Conservation (phyloP, 208 protist species). For the Vickermania ingenoplastis region DNA sequence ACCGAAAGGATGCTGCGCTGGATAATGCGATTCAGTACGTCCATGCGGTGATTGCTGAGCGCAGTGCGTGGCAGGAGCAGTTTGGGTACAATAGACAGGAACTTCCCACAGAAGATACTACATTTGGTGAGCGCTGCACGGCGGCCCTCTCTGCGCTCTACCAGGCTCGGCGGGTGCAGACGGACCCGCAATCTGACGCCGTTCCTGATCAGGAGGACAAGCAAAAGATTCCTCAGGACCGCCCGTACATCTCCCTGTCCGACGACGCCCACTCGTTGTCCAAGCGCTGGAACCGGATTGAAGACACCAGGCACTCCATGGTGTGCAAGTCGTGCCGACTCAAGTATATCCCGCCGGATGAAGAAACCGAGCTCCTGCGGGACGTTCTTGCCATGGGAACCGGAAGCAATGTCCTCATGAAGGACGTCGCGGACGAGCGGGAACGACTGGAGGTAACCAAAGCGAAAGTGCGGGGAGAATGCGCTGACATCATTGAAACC, state of each 20-base stretch:
- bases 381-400: slow-evolving; percentile 69
- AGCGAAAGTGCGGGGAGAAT: slow-evolving; percentile 14
- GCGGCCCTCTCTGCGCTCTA: slow-evolving; percentile 26
- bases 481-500: slow-evolving; percentile 5
- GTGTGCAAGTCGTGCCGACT: slow-evolving; percentile 29
- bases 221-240: neutral
- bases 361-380: slow-evolving; percentile 62
- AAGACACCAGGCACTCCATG: slow-evolving; percentile 18
- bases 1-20: slow-evolving; percentile 43
- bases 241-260: slow-evolving; percentile 6
- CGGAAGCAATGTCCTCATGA: slow-evolving; percentile 39
- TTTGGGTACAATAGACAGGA: slow-evolving; percentile 40
- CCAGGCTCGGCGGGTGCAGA: slow-evolving; percentile 3
- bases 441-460: slow-evolving; percentile 15
- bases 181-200: neutral
- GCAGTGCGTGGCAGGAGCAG: slow-evolving; percentile 50
- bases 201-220: neutral
- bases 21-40: slow-evolving; percentile 60
- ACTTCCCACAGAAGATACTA: slow-evolving; percentile 37
- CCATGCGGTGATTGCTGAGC: slow-evolving; percentile 54
- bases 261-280: slow-evolving; percentile 16
- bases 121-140: slow-evolving; percentile 27
- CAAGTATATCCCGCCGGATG: slow-evolving; percentile 44
- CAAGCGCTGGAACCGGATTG: slow-evolving; percentile 30
- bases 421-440: slow-evolving; percentile 31